Conservation (phyloP, 1,284 basidiomycete genomes). For the Fomitopsis schrenkii region DNA sequence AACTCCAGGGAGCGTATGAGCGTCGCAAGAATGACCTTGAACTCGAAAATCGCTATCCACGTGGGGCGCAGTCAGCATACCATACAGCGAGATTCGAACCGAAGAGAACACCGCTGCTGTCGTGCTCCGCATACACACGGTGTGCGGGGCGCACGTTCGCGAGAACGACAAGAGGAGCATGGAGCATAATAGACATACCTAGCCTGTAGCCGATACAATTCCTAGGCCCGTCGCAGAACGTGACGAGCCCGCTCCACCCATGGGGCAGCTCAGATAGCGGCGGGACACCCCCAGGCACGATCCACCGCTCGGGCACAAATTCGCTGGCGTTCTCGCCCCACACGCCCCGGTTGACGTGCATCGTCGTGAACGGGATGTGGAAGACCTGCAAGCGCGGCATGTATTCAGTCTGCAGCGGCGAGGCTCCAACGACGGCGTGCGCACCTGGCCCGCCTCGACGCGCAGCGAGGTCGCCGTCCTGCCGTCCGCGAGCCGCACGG, state of each 20-base stretch:
- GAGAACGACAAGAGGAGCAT: neutral
- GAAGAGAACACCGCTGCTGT: neutral
- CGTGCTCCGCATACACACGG: neutral
- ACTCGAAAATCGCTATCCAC: conserved; percentile 30
- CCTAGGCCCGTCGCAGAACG: conserved; percentile 39
- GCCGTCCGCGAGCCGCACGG: conserved; percentile 30
- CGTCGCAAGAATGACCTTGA: conserved; percentile 36
- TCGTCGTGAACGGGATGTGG: conserved; percentile 28
- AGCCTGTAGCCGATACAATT: conserved; percentile 34
- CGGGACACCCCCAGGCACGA: conserved; percentile 27
- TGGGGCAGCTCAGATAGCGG: conserved; percentile 26
- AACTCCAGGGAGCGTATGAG: conserved; percentile 34
- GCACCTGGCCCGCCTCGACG: conserved; percentile 34
- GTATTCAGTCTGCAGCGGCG: neutral
- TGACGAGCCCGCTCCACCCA: conserved; percentile 27
- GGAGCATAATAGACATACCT: conserved; percentile 1
- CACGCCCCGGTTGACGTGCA: conserved; percentile 32
- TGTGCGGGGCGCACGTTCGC: neutral
- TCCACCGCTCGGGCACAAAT: conserved; percentile 39
- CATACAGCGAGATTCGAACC: neutral
- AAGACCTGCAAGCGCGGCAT: conserved; percentile 20
- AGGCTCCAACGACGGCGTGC: conserved; percentile 18
- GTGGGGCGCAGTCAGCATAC: neutral
- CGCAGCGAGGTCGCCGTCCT: conserved; percentile 26
- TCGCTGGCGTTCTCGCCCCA: conserved; percentile 39